phyloP scores from a whole-genome alignment of 306 rosid species.

The Crotalaria pallida region DNA sequence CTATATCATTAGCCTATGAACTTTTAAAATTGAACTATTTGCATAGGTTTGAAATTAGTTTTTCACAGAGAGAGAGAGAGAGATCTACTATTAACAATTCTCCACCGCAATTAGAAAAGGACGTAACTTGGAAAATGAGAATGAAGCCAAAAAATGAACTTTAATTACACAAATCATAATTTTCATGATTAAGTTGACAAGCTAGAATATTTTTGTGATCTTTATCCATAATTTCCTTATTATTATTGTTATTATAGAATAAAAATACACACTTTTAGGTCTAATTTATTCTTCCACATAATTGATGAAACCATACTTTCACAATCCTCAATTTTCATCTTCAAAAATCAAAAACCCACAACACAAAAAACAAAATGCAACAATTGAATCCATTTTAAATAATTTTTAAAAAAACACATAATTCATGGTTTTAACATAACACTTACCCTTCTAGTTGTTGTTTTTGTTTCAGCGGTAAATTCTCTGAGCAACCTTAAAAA shows the following conservation, averaged over 20 bases:
- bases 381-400: constrained; percentile 2
- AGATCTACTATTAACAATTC: neutral
- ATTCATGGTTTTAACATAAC: constrained; percentile 13
- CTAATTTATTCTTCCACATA: neutral
- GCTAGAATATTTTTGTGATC: neutral
- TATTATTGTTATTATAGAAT: constrained; percentile 1
- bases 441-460: constrained; percentile 36
- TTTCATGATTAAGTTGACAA: neutral
- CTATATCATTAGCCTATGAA: constrained; percentile 32
- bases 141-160: constrained; percentile 23
- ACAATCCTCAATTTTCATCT: constrained; percentile 7
- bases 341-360: constrained; percentile 2
- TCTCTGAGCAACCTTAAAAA: neutral
- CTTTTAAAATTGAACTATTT: constrained; percentile 20
- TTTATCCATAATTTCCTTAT: neutral
- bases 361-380: constrained; percentile 17
- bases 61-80: constrained; percentile 2
- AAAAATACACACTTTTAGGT: neutral
- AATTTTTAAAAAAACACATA: neutral
- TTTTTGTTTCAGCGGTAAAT: neutral
- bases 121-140: neutral
- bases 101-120: neutral
- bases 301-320: constrained; percentile 4
- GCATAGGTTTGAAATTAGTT: constrained; percentile 4
- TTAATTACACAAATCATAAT: neutral